These are phyloP conservation scores for Cercospora brassicicola DNA, from an alignment of 2,329 filamentous ascomycete genomes.

Conservation along the genomic window DNA sequence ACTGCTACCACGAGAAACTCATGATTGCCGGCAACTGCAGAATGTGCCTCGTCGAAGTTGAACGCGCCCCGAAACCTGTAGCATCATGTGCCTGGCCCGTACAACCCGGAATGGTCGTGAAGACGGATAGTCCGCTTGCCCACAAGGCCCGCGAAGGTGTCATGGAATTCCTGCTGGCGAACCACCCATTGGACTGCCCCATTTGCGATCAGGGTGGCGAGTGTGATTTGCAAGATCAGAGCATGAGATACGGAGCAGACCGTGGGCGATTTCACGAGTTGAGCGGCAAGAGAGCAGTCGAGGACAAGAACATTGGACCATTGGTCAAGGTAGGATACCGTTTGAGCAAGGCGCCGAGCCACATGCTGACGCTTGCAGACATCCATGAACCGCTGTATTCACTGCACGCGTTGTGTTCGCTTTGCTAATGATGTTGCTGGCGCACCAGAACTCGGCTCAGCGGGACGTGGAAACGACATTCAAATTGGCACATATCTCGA, in stretches of 20 bases:
- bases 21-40: slow-evolving; percentile 99
- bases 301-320: slow-evolving; percentile 99
- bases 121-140: slow-evolving; percentile 92
- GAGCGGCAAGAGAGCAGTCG: slow-evolving; percentile 91
- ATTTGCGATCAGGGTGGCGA: slow-evolving; percentile 99
- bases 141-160: slow-evolving; percentile 98
- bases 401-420: slow-evolving; percentile 96
- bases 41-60: slow-evolving; percentile 99
- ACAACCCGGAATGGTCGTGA: slow-evolving; percentile 97
- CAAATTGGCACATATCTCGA: slow-evolving; percentile 99
- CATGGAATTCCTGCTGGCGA: slow-evolving; percentile 97
- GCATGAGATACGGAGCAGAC: slow-evolving; percentile 96
- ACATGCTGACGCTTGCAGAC: slow-evolving; percentile 55
- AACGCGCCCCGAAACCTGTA: slow-evolving; percentile 92
- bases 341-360: background rate
- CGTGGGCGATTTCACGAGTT: slow-evolving; percentile 95
- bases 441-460: slow-evolving; percentile 90
- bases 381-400: slow-evolving; percentile 99
- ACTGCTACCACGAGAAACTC: slow-evolving; percentile 99
- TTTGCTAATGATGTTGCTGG: slow-evolving; percentile 98
- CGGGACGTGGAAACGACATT: slow-evolving; percentile 92
- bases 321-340: slow-evolving; percentile 68
- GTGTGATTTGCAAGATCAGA: slow-evolving; percentile 98
- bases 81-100: slow-evolving; percentile 99
- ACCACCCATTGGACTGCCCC: slow-evolving; percentile 93